phyloP scores from a whole-genome alignment of 2,329 filamentous ascomycete species.

The Clarireedia paspali region DNA sequence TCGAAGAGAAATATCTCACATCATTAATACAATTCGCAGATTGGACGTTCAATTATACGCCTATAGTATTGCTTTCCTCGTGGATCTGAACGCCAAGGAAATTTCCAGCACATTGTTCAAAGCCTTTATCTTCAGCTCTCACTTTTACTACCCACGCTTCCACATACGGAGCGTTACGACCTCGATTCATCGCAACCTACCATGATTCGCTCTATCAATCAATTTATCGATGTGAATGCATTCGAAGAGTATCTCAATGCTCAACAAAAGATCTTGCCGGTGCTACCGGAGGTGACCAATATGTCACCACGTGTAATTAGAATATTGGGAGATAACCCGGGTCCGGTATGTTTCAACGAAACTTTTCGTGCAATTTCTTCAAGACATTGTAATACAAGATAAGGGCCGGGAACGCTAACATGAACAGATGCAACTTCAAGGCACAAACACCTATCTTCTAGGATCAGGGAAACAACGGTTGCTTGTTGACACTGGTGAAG shows the following conservation, averaged over 20 bases:
- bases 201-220: conserved; percentile 36
- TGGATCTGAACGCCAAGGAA: background rate
- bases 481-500: conserved; percentile 83
- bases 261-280: conserved; percentile 32
- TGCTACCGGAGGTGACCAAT: conserved; percentile 62
- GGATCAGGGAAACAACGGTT: conserved; percentile 65
- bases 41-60: no score
- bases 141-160: background rate
- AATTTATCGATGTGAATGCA: conserved; percentile 37
- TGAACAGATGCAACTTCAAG: conserved; percentile 34
- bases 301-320: conserved; percentile 70
- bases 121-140: background rate
- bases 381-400: no score
- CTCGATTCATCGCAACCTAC: background rate
- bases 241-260: conserved; percentile 40
- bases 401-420: background rate
- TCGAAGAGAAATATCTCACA: no score
- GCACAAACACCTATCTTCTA: conserved; percentile 89
- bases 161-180: no score
- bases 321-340: conserved; percentile 79
- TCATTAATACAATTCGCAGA: no score
- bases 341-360: conserved; percentile 48
- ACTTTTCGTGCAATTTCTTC: background rate
- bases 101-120: no score
- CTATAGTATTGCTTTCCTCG: no score